A percentile compares a stretch with the other conserved stretches of the same genome.
Evolutionary conservation across 164 flowering plant genomes (phyloP).

Genomic region (Magnolia sinica): DNA sequence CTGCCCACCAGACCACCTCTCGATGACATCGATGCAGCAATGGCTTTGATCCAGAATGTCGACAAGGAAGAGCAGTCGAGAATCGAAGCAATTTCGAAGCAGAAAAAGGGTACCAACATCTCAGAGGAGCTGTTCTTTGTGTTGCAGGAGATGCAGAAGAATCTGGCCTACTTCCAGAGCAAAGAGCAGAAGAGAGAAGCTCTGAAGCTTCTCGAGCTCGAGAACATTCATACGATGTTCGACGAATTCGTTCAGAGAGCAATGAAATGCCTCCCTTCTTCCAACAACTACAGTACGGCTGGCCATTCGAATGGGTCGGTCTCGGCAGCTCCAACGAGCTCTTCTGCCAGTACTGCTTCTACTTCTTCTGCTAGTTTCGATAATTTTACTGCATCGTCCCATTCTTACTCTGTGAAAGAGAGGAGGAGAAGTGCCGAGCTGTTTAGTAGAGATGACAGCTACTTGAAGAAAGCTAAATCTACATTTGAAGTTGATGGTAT

Average conservation of each 20-base stretch:
- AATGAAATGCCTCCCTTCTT: conserved; percentile 43
- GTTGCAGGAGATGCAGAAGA: conserved; percentile 43
- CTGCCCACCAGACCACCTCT: conserved; percentile 60
- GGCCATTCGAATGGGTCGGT: conserved; percentile 15
- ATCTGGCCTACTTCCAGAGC: conserved; percentile 30
- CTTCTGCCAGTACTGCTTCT: conserved; percentile 7
- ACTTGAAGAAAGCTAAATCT: conserved; percentile 42
- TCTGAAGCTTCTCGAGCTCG: conserved; percentile 38
- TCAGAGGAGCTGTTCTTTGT: conserved; percentile 45
- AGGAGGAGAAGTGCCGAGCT: conserved; percentile 23
- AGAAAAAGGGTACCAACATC: conserved; percentile 24
- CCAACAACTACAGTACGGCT: conserved; percentile 9
- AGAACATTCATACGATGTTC: conserved; percentile 30
- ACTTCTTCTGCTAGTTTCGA: conserved; percentile 10
- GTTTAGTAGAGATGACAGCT: conserved; percentile 63
- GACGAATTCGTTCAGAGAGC: conserved; percentile 52
- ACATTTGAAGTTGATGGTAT: conserved; percentile 37
- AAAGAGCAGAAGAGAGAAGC: conserved; percentile 46
- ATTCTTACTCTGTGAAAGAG: conserved; percentile 13
- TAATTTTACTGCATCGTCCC: conserved; percentile 13
- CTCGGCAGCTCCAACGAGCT: conserved; percentile 6
- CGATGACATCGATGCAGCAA: conserved; percentile 66
- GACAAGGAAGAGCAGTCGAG: conserved; percentile 60
- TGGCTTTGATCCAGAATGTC: conserved; percentile 43
- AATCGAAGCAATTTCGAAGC: conserved; percentile 40